These are phyloP conservation scores for Myxozyma nipponensis DNA, from an alignment of 805 yeast genomes.

Conservation along the genomic window DNA sequence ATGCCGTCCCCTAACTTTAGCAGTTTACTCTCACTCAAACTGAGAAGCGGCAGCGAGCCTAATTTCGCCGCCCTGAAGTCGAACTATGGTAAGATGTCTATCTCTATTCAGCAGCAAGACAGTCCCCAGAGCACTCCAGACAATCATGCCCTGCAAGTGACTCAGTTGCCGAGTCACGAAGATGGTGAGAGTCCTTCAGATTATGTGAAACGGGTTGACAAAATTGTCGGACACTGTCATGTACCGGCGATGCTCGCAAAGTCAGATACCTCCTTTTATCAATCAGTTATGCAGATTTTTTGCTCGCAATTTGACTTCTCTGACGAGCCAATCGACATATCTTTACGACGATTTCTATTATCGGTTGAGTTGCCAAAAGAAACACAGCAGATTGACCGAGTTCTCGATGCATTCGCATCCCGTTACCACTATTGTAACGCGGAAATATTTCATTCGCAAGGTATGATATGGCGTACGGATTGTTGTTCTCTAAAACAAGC, in stretches of 20 bases:
- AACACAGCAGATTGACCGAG: slow-evolving; percentile 71
- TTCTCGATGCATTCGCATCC: slow-evolving; percentile 54
- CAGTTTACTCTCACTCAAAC: slow-evolving; percentile 12
- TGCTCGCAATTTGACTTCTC: slow-evolving; percentile 46
- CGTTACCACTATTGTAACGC: slow-evolving; percentile 49
- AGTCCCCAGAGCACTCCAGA: slow-evolving; percentile 6
- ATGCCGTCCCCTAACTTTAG: slow-evolving; percentile 12
- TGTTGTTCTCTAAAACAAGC: background rate
- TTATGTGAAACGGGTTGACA: slow-evolving; percentile 36
- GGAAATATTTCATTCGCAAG: slow-evolving; percentile 33
- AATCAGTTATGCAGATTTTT: slow-evolving; percentile 34
- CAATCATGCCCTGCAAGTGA: slow-evolving; percentile 6
- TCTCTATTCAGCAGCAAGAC: background rate
- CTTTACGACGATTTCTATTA: slow-evolving; percentile 57
- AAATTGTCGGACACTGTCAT: slow-evolving; percentile 23
- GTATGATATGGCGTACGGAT: background rate
- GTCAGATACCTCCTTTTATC: slow-evolving; percentile 34
- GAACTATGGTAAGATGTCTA: background rate
- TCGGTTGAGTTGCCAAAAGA: slow-evolving; percentile 62
- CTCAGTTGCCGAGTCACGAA: slow-evolving; percentile 22
- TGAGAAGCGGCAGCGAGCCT: slow-evolving; percentile 24
- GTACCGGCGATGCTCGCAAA: slow-evolving; percentile 36
- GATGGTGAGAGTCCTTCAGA: slow-evolving; percentile 35
- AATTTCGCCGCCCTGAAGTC: slow-evolving; percentile 14
- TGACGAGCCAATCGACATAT: slow-evolving; percentile 59